A percentile compares a stretch with the other conserved stretches of the same genome.
Conservation (phyloP, 2,329 filamentous ascomycete genomes). For the Scedosporium boydii region DNA sequence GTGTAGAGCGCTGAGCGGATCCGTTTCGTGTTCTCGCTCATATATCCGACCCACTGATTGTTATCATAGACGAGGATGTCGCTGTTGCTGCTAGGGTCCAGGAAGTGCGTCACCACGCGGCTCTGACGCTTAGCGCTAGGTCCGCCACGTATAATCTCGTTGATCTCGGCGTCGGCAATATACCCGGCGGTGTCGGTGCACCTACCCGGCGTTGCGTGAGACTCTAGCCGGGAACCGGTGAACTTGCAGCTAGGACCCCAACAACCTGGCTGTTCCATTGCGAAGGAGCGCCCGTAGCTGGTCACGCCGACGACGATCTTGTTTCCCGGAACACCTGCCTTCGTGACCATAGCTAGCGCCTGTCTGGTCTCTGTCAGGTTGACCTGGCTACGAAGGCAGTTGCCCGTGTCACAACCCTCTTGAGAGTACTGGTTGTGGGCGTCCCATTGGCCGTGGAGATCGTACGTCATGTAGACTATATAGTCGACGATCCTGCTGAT, state of each 20-base stretch:
- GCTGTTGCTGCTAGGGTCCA: background rate
- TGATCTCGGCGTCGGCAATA: slow-evolving; percentile 9
- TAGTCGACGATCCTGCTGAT: slow-evolving; percentile 22
- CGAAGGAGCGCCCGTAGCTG: slow-evolving; percentile 22
- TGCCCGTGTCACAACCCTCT: slow-evolving; percentile 19
- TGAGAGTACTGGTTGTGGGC: slow-evolving; percentile 21
- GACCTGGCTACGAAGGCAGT: slow-evolving; percentile 25
- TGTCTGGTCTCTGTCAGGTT: slow-evolving; percentile 25
- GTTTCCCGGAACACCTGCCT: slow-evolving; percentile 17
- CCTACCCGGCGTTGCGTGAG: slow-evolving; percentile 14
- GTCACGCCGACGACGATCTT: slow-evolving; percentile 22
- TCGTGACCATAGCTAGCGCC: slow-evolving; percentile 18
- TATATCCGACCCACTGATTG: slow-evolving; percentile 15
- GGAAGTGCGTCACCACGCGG: background rate
- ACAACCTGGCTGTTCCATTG: slow-evolving; percentile 20
- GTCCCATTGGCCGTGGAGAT: slow-evolving; percentile 23
- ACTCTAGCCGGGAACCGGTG: slow-evolving; percentile 11
- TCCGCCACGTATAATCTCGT: background rate
- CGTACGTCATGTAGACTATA: slow-evolving; percentile 26
- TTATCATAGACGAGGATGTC: slow-evolving; percentile 16
- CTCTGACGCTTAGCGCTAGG: background rate
- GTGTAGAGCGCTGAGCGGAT: background rate
- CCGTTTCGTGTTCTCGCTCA: slow-evolving; percentile 13
- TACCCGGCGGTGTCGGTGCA: slow-evolving; percentile 22
- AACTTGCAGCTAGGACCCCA: slow-evolving; percentile 16